phyloP scores from a whole-genome alignment of 225 moss, liverwort and hornwort species.

The Straminergon stramineum region DNA sequence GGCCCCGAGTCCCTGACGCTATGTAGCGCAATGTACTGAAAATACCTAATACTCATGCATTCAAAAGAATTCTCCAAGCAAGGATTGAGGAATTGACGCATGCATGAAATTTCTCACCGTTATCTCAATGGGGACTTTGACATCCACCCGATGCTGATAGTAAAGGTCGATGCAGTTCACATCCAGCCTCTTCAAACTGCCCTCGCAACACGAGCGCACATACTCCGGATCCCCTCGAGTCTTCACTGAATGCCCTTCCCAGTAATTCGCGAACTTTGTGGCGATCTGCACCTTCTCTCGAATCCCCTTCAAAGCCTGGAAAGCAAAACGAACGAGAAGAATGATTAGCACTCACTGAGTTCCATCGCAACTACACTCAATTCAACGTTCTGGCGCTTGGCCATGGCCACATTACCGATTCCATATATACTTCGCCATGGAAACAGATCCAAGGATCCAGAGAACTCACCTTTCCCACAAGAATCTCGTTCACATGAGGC shows the following conservation, averaged over 20 bases:
- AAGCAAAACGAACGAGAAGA: background rate
- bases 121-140: background rate
- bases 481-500: background rate
- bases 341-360: background rate
- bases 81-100: background rate
- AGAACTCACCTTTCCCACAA: background rate
- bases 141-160: background rate
- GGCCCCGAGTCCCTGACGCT: background rate
- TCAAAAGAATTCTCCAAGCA: background rate
- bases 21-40: background rate
- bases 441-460: background rate
- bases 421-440: background rate
- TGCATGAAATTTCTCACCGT: background rate
- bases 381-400: background rate
- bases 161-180: background rate
- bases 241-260: background rate
- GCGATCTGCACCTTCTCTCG: background rate
- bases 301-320: background rate
- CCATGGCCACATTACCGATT: background rate
- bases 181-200: background rate
- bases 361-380: background rate
- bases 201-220: background rate
- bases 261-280: background rate
- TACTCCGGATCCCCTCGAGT: background rate
- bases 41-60: background rate